phyloP scores from a whole-genome alignment of 805 yeast species.

The Ascoidea asiatica region DNA sequence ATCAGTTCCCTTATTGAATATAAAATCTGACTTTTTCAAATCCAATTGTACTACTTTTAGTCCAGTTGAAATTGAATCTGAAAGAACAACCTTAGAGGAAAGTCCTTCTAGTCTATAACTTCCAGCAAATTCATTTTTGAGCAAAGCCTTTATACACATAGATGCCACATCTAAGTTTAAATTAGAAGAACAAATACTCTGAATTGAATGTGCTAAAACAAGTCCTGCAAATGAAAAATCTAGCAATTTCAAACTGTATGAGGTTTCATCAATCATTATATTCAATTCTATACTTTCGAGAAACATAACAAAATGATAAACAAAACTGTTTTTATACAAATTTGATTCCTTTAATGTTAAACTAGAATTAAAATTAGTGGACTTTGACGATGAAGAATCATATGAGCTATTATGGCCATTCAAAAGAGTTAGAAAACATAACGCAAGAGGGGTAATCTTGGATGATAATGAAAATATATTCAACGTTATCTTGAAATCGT shows the following conservation, averaged over 20 bases:
- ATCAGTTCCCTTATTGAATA: background rate
- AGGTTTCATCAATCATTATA: background rate
- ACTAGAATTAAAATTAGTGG: too few relatives aligned
- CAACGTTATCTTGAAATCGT: too few relatives aligned
- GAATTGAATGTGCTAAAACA: too few relatives aligned
- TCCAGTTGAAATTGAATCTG: background rate
- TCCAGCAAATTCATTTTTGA: background rate
- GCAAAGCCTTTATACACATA: background rate
- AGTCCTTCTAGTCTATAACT: too few relatives aligned
- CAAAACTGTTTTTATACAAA: too few relatives aligned
- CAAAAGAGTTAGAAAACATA: background rate
- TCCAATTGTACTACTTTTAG: background rate
- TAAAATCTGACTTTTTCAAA: background rate
- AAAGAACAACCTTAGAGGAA: background rate
- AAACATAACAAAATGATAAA: too few relatives aligned
- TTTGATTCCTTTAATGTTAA: background rate
- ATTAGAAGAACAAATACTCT: too few relatives aligned
- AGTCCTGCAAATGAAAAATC: background rate
- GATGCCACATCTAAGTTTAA: slow-evolving; percentile 13
- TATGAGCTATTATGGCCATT: too few relatives aligned
- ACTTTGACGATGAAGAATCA: too few relatives aligned
- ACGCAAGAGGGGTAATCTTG: background rate
- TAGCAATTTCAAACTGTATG: background rate
- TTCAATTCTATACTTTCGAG: background rate
- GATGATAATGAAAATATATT: background rate